phyloP scores from a whole-genome alignment of 1,284 basidiomycete genomes.

The Ganoderma lucidum region DNA sequence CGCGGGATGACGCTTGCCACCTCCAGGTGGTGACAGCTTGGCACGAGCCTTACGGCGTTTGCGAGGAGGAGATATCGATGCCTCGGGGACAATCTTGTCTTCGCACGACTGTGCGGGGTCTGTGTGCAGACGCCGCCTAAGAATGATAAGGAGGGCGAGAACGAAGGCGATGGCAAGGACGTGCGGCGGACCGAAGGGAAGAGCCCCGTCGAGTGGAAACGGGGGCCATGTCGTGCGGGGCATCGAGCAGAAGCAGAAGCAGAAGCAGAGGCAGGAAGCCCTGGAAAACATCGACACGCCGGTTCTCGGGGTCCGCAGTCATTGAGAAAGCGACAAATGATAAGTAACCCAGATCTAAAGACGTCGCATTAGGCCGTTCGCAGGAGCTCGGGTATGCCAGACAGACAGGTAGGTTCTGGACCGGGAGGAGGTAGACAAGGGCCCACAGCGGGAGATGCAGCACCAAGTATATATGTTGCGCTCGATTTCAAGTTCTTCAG shows the following conservation, averaged over 20 bases:
- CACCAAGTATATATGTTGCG: too few relatives aligned
- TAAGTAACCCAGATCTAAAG: not conserved
- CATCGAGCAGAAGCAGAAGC: constrained; percentile 3
- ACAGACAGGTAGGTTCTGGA: not conserved
- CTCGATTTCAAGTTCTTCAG: too few relatives aligned
- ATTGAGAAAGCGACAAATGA: not conserved
- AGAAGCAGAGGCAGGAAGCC: not conserved
- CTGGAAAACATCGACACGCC: not conserved
- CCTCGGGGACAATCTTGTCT: constrained; percentile 21
- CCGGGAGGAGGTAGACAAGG: not conserved
- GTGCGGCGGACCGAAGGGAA: not conserved
- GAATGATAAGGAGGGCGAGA: constrained; percentile 19
- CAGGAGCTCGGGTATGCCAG: not conserved
- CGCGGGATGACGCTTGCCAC: constrained; percentile 6
- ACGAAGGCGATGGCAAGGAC: constrained; percentile 1
- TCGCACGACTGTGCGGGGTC: constrained; percentile 25
- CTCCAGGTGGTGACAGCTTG: constrained; percentile 1
- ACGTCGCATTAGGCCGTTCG: not conserved
- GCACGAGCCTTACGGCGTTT: constrained; percentile 7
- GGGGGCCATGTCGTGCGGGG: constrained; percentile 6
- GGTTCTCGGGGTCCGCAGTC: constrained; percentile 29
- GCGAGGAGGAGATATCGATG: constrained; percentile 6
- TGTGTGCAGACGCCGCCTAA: constrained; percentile 18
- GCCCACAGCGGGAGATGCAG: not conserved
- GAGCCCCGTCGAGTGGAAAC: not conserved